phyloP scores from a whole-genome alignment of 2,329 filamentous ascomycete species.

The Xenoacremonium recifei region DNA sequence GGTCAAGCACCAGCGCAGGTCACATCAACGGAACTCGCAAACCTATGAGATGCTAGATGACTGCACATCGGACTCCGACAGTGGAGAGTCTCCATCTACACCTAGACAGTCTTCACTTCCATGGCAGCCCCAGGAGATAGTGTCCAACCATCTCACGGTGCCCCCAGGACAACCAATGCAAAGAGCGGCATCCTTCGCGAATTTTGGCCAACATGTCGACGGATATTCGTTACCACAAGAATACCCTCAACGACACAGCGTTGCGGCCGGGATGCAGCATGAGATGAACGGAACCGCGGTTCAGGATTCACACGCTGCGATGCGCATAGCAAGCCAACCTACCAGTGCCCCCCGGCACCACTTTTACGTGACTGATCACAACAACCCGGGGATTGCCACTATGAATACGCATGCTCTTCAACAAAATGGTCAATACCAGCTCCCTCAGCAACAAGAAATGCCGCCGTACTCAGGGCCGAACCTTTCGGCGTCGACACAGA shows the following conservation, averaged over 20 bases:
- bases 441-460: constrained; percentile 49
- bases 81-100: constrained; percentile 58
- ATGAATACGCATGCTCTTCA: constrained; percentile 54
- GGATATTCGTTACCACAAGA: constrained; percentile 35
- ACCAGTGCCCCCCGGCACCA: constrained; percentile 45
- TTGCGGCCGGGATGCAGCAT: constrained; percentile 40
- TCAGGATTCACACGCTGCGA: constrained; percentile 43
- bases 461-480: constrained; percentile 47
- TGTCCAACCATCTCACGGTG: constrained; percentile 35
- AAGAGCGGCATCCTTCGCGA: constrained; percentile 53
- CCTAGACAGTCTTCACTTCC: constrained; percentile 52
- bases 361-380: constrained; percentile 61
- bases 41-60: constrained; percentile 54
- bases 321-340: constrained; percentile 50
- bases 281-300: constrained; percentile 43
- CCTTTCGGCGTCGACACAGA: constrained; percentile 52
- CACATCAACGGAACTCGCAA: constrained; percentile 58
- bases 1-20: constrained; percentile 64
- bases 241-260: constrained; percentile 44
- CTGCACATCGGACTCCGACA: constrained; percentile 55
- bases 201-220: constrained; percentile 51
- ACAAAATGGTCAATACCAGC: constrained; percentile 44
- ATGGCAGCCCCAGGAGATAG: constrained; percentile 48
- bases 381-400: constrained; percentile 60
- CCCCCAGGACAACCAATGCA: constrained; percentile 40